Evolutionary conservation across 2,329 filamentous ascomycete species (phyloP), one percentile per base, ranked within the genome.

Genomic region (Fusarium nanum): DNA sequence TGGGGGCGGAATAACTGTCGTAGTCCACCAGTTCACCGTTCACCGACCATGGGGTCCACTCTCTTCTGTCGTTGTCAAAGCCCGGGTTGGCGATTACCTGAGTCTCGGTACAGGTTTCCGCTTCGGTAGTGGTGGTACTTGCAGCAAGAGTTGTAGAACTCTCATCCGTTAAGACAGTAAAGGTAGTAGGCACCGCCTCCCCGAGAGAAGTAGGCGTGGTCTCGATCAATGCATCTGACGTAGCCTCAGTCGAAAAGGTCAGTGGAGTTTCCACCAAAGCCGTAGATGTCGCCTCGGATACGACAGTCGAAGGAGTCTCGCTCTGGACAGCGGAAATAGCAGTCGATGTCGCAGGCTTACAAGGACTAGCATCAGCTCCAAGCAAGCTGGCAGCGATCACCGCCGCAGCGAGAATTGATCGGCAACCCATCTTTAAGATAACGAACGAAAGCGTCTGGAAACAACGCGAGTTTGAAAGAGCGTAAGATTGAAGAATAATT

Each of bases 361-460:
- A 37, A n/a, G 32, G 32, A 37, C 32, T 37, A n/a, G 32, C 32
- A 2, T 37, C 32, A 6, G 1, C 32, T 37, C 32, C 32, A 6
- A 18, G 9, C 3, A 37, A n/a, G 32, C 32, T 2, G 2, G 3
- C 16, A 6, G 32, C 32, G 32, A 37, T 1, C 4, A 6, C 16
- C 0, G 32, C 9, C 0, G 2, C 32, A 0, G 32, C 16, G 5
- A 37, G 5, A 1, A 37, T 37, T 1, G 32, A 37, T 11, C 32
- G 32, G 5, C 8, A 11, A 2, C 32, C 9, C 32, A 37, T 37
- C 2, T 37, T 37, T 1, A 10, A 34, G 9, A 16, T 14, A 37
- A 6, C 16, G 32, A 37, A n/a, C 3, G 32, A 2, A 37, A n/a
- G 16, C 32, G 3, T 6, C 32, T 37, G 5, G 0, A 6, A 37